These are phyloP conservation scores for Priceomyces fermenticarens DNA, from an alignment of 805 yeast genomes.

Conservation along the genomic window DNA sequence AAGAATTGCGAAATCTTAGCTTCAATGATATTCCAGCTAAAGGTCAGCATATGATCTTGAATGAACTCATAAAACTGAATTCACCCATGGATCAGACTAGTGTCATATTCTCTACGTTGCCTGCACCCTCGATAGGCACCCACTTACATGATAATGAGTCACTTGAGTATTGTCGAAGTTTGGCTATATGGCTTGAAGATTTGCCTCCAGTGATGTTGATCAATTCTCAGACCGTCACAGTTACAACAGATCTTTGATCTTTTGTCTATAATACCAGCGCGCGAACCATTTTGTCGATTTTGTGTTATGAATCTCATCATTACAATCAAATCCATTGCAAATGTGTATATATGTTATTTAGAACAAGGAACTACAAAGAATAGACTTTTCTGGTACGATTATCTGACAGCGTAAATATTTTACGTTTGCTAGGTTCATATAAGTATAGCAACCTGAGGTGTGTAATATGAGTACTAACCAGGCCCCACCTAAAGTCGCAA, in stretches of 20 bases:
- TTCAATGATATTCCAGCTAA: constrained; percentile 89
- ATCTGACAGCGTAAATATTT: not conserved
- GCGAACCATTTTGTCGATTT: not conserved
- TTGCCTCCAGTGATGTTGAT: constrained; percentile 81
- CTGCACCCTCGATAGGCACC: constrained; percentile 83
- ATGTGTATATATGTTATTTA: no score
- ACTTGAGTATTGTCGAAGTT: constrained; percentile 67
- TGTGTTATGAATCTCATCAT: constrained; percentile 1
- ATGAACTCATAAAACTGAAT: constrained; percentile 71
- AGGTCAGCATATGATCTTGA: constrained; percentile 85
- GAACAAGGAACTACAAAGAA: no score
- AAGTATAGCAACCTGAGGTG: no score
- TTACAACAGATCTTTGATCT: constrained; percentile 77
- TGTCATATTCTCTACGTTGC: constrained; percentile 83
- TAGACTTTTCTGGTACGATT: not conserved
- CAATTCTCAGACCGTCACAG: constrained; percentile 93
- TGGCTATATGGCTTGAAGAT: constrained; percentile 77
- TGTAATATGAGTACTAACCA: no score
- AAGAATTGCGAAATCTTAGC: constrained; percentile 39
- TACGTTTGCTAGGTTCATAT: constrained; percentile 1
- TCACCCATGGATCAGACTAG: constrained; percentile 57
- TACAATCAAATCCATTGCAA: no score
- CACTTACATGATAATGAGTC: constrained; percentile 68
- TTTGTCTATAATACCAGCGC: not conserved
- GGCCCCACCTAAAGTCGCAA: no score